phyloP scores from a whole-genome alignment of 1,284 basidiomycete species.

The Cryptococcus sp. region DNA sequence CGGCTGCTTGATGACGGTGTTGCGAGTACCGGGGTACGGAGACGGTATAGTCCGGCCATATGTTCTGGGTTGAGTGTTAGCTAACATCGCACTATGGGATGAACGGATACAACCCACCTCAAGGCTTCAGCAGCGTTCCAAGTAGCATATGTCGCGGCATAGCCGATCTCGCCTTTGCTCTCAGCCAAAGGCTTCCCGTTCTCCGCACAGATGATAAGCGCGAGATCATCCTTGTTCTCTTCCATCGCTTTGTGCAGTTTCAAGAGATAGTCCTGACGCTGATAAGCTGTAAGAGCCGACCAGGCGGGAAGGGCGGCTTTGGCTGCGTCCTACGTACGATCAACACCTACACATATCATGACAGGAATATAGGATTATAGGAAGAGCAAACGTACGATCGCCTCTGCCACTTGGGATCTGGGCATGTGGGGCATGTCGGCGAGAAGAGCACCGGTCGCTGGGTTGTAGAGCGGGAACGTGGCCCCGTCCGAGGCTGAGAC shows the following conservation, averaged over 20 bases:
- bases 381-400: conserved; percentile 6
- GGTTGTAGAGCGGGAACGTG: conserved; percentile 67
- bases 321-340: conserved; percentile 9
- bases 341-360: background rate
- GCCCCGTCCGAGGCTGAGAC: conserved; percentile 69
- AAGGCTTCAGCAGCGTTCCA: conserved; percentile 57
- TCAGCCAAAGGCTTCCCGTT: conserved; percentile 86
- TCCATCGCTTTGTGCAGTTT: conserved; percentile 73
- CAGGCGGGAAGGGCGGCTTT: conserved; percentile 15
- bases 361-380: background rate
- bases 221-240: conserved; percentile 77
- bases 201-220: conserved; percentile 79
- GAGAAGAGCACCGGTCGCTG: conserved; percentile 12
- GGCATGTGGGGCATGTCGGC: conserved; percentile 19
- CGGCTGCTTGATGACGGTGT: conserved; percentile 92
- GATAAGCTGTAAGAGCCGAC: conserved; percentile 12
- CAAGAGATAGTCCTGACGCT: conserved; percentile 72
- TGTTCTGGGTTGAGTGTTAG: conserved; percentile 20
- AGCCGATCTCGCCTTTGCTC: conserved; percentile 74
- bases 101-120: conserved; percentile 25
- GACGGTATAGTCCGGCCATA: conserved; percentile 78
- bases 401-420: conserved; percentile 13
- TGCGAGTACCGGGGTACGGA: conserved; percentile 67
- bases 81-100: conserved; percentile 1
- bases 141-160: conserved; percentile 78